Evolutionary conservation across 495 filamentous ascomycete species (phyloP).

Genomic region (Penicillium desertorum): DNA sequence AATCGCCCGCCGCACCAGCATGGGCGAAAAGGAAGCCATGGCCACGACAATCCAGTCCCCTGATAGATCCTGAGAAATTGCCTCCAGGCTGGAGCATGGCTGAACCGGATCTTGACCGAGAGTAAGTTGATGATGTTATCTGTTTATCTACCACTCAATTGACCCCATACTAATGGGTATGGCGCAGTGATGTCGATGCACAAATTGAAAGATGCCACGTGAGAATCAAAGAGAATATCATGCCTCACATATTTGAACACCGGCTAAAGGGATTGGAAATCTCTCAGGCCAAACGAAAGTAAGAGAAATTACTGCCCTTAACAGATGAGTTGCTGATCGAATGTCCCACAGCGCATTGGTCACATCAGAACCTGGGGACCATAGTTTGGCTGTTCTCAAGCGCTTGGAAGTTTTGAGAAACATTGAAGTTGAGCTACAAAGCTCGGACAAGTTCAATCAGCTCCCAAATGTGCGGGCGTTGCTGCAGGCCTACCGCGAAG

Average conservation of each 20-base stretch:
- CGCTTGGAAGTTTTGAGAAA: not conserved
- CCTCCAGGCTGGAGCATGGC: not conserved
- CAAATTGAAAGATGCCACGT: slow-evolving; percentile 1
- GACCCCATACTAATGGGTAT: not conserved
- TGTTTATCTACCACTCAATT: not conserved
- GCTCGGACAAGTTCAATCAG: not conserved
- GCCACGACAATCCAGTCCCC: not conserved
- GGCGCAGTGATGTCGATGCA: not conserved
- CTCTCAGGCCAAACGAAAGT: not conserved
- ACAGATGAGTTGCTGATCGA: not conserved
- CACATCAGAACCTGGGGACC: not conserved
- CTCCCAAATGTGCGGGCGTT: not conserved
- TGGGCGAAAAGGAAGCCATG: not conserved
- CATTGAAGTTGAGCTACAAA: not conserved
- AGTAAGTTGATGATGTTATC: not conserved
- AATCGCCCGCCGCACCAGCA: not conserved
- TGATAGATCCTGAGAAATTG: not conserved
- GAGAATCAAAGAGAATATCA: not conserved
- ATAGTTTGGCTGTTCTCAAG: not conserved
- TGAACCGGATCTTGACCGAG: not conserved
- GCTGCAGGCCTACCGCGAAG: not conserved
- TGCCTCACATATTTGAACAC: not conserved
- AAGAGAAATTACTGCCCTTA: not conserved
- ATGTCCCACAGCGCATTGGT: not conserved
- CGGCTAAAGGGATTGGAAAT: not conserved